Evolutionary conservation across 345 rosid species (phyloP).

Genomic region (Excoecaria agallocha): DNA sequence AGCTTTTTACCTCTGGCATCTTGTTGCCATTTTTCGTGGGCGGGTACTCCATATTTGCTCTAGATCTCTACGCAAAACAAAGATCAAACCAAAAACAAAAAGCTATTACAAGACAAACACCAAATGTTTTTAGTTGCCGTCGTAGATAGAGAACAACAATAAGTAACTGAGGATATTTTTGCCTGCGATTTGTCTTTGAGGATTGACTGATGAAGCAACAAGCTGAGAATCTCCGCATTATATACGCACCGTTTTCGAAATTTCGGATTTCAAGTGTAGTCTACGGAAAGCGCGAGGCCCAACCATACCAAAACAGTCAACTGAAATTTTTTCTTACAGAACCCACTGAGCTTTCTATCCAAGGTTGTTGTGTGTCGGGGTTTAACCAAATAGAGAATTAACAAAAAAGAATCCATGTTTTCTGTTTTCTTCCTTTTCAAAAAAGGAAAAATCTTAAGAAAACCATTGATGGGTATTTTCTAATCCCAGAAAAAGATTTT

Average conservation of each 20-base stretch:
- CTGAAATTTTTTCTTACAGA: constrained; percentile 11
- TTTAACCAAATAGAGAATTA: constrained; percentile 10
- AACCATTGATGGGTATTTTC: neutral
- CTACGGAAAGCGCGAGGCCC: constrained; percentile 43
- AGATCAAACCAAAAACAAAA: too few relatives aligned
- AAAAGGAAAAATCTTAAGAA: neutral
- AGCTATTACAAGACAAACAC: too few relatives aligned
- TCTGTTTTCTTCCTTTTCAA: neutral
- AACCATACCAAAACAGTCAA: constrained; percentile 31
- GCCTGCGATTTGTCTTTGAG: constrained; percentile 21
- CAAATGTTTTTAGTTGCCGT: neutral
- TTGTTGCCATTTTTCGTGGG: too few relatives aligned
- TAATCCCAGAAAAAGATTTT: neutral
- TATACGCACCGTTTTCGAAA: constrained; percentile 28
- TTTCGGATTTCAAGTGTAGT: constrained; percentile 34
- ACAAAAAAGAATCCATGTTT: neutral
- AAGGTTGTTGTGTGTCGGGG: constrained; percentile 22
- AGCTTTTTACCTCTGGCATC: too few relatives aligned
- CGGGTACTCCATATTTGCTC: too few relatives aligned
- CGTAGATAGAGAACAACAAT: neutral
- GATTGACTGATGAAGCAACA: constrained; percentile 37
- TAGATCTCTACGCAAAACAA: too few relatives aligned
- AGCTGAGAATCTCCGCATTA: constrained; percentile 42
- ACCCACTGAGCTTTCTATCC: neutral
- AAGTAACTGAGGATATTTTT: constrained; percentile 32